Conservation (phyloP, 2,329 filamentous ascomycete genomes). For the Aspergillus sergii region DNA sequence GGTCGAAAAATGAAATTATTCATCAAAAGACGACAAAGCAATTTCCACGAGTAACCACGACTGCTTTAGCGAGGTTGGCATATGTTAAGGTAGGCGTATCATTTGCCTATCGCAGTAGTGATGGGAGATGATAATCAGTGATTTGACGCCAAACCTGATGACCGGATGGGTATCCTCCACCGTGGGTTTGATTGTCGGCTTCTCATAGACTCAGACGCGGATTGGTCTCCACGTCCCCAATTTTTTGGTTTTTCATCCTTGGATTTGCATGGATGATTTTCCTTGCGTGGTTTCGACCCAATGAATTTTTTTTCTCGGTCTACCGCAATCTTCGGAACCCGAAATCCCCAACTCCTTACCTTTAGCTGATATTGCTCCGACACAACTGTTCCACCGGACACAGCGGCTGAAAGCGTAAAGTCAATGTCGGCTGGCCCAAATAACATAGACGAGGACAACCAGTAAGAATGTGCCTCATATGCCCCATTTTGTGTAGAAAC, state of each 20-base stretch:
- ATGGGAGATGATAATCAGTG: neutral
- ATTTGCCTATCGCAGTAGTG: neutral
- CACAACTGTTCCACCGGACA: conserved; percentile 1
- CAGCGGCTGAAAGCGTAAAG: neutral
- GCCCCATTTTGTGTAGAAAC: neutral
- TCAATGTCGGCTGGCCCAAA: neutral
- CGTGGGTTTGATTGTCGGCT: neutral
- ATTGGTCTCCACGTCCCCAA: neutral
- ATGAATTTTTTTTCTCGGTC: neutral
- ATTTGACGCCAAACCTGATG: conserved; percentile 3
- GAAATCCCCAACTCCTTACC: neutral
- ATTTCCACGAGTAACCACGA: conserved; percentile 6
- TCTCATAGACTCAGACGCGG: neutral
- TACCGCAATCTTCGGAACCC: neutral
- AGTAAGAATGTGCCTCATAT: neutral
- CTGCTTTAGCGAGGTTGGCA: conserved; percentile 4
- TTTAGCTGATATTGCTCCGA: conserved; percentile 1
- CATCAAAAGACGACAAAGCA: neutral
- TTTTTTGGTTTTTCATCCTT: neutral
- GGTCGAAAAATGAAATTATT: conserved; percentile 1
- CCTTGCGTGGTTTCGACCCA: neutral
- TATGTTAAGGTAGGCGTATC: neutral
- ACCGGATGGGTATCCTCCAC: conserved; percentile 4
- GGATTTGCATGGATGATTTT: neutral
- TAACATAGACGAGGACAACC: neutral